Evolutionary conservation across 1,139 yeast species (phyloP).

Genomic region (Geotrichum carabidarum): DNA sequence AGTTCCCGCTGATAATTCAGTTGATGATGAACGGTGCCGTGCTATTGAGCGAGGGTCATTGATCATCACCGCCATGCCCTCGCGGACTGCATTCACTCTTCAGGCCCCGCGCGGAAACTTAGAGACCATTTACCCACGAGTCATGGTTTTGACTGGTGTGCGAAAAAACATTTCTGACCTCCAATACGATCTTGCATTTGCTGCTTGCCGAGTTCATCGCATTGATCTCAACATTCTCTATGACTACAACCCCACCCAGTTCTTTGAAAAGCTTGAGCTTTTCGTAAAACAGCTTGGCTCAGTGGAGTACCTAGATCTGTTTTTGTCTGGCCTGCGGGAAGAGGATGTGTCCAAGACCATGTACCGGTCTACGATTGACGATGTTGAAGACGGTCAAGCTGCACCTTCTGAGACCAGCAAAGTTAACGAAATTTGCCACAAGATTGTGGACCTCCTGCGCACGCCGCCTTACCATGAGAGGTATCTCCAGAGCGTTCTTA

Average conservation of each 20-base stretch:
- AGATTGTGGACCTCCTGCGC: constrained; percentile 52
- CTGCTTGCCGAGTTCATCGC: constrained; percentile 83
- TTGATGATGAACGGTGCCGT: constrained; percentile 74
- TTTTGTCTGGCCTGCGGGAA: constrained; percentile 77
- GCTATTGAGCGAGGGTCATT: constrained; percentile 87
- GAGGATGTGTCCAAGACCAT: constrained; percentile 83
- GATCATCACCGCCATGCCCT: constrained; percentile 74
- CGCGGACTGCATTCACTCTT: constrained; percentile 73
- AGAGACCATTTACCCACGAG: constrained; percentile 90
- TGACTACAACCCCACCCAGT: constrained; percentile 74
- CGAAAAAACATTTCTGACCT: constrained; percentile 57
- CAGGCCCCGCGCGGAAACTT: constrained; percentile 96
- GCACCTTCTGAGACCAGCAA: constrained; percentile 40
- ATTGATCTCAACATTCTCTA: constrained; percentile 84
- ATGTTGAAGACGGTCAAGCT: constrained; percentile 14
- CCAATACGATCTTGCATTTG: constrained; percentile 66
- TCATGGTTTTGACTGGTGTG: constrained; percentile 82
- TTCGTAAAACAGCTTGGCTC: constrained; percentile 68
- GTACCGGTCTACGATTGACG: constrained; percentile 61
- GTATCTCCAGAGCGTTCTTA: constrained; percentile 73
- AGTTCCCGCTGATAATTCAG: constrained; percentile 37
- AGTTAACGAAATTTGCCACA: constrained; percentile 72
- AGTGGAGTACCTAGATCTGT: constrained; percentile 76
- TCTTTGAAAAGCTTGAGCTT: constrained; percentile 56
- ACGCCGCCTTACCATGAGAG: constrained; percentile 50